phyloP scores from a whole-genome alignment of 169 alveolate species.

The Neospora caninum region DNA sequence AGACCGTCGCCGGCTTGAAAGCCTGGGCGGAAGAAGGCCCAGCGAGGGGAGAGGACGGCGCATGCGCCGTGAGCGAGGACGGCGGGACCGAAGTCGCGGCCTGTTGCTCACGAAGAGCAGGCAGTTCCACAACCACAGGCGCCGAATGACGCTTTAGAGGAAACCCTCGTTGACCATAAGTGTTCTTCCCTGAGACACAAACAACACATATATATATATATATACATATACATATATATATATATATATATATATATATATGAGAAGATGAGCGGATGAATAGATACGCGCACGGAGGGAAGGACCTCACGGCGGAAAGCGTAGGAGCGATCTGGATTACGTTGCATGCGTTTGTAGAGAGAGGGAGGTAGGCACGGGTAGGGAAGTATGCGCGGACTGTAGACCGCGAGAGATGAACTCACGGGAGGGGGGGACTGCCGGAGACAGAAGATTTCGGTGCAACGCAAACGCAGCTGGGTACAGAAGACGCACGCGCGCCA shows the following conservation, averaged over 20 bases:
- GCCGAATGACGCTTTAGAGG: background rate
- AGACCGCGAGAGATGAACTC: no score
- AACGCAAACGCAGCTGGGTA: no score
- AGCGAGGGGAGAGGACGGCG: background rate
- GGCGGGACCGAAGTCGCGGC: background rate
- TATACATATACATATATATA: background rate
- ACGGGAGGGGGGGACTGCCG: no score
- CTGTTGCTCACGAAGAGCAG: background rate
- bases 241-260: background rate
- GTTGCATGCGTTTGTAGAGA: background rate
- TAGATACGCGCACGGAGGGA: background rate
- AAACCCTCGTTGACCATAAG: background rate
- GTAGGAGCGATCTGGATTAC: background rate
- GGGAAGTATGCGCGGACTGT: no score
- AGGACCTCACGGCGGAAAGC: background rate
- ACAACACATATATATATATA: background rate
- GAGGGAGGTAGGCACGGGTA: background rate
- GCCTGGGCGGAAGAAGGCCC: background rate
- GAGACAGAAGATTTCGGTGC: no score
- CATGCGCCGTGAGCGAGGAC: background rate
- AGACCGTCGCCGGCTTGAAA: background rate
- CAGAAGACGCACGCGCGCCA: no score
- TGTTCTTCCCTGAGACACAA: background rate
- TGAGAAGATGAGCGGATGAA: background rate
- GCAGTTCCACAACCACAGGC: constrained; percentile 18